These are phyloP conservation scores for Verticillium zaregamsianum DNA, from an alignment of 2,329 filamentous ascomycete genomes.

Conservation along the genomic window DNA sequence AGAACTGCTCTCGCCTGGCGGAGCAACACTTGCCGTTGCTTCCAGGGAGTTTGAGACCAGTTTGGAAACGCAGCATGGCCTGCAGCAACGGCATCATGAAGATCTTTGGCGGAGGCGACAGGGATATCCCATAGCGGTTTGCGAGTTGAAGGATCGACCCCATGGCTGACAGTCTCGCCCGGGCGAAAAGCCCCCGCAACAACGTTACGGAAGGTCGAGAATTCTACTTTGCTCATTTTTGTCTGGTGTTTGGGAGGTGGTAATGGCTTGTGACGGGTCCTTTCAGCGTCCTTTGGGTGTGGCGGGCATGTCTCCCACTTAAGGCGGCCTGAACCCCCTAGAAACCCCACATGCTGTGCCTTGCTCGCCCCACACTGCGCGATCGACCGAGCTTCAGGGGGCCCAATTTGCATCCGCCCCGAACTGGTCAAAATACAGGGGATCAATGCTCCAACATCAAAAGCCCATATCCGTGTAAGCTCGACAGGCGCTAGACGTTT, in stretches of 20 bases:
- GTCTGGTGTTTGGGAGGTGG: not conserved
- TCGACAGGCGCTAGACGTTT: too few relatives aligned
- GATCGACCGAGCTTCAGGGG: too few relatives aligned
- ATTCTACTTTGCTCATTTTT: not conserved
- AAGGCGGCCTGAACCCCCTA: too few relatives aligned
- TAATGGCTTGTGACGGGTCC: too few relatives aligned
- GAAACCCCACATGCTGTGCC: too few relatives aligned
- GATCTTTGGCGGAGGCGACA: constrained; percentile 32
- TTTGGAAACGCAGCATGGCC: constrained; percentile 40
- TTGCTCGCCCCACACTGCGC: too few relatives aligned
- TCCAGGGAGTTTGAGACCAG: constrained; percentile 35
- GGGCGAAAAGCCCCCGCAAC: not conserved
- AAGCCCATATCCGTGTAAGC: too few relatives aligned
- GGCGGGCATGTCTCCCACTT: too few relatives aligned
- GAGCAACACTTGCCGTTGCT: not conserved
- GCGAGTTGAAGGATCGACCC: constrained; percentile 8
- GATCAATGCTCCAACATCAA: too few relatives aligned
- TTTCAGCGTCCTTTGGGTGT: too few relatives aligned
- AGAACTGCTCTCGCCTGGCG: not conserved
- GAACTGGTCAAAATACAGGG: too few relatives aligned
- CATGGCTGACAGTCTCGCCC: not conserved
- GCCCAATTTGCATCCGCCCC: too few relatives aligned
- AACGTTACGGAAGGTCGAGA: not conserved
- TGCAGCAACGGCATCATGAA: constrained; percentile 40
- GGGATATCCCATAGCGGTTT: constrained; percentile 35